Base-by-base conservation (phyloP, 345 rosid genomes). In the Syzygium oleosum region DNA sequence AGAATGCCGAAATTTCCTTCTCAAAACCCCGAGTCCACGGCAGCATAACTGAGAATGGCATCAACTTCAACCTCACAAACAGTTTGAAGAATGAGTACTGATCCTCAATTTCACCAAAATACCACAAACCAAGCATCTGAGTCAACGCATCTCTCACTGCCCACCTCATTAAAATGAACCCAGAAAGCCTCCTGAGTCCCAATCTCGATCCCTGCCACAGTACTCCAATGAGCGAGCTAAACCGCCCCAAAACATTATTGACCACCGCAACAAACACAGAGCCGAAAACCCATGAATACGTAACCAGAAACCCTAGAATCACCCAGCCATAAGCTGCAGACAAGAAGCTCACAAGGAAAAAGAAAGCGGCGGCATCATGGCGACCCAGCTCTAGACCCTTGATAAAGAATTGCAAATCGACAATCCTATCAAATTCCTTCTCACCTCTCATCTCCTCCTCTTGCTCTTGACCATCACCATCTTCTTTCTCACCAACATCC, bases 311-410 rank as follows among this genome's bases (percentile, higher is more conserved):
- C 86, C 97, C 98, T 58, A 97, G 91, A 91, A 97, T 94, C 90
- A 95, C 96, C 98, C 98, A 96, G 13, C 99, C 99, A 91, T 97
- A 97, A 51, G 99, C 98, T 9, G 96, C 96, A 46, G 98, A 95
- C 73, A 97, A 86, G 87, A 95, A 95, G 89, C 94, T 96, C 77
- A 95, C 94, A 17, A 97, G 91, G 85, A 93, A 93, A 85, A 95
- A 93, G 90, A 97, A 90, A 25, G 97, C 91, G 15, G 95, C 95
- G 0, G 96, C 95, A 78, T 96, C 99, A 3, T 92, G 94, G 22
- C 91, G 92, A 29, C 97, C 98, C 31, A 95, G 80, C 92, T 92
- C 97, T 79, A 97, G 90, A 23, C 97, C 96, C 88, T 92, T 97
- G 7, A 95, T 87, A 43, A 96, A 90, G 88, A 94, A 87, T 53